phyloP scores from a whole-genome alignment of 306 rosid species.

The Phaseolus lunatus region DNA sequence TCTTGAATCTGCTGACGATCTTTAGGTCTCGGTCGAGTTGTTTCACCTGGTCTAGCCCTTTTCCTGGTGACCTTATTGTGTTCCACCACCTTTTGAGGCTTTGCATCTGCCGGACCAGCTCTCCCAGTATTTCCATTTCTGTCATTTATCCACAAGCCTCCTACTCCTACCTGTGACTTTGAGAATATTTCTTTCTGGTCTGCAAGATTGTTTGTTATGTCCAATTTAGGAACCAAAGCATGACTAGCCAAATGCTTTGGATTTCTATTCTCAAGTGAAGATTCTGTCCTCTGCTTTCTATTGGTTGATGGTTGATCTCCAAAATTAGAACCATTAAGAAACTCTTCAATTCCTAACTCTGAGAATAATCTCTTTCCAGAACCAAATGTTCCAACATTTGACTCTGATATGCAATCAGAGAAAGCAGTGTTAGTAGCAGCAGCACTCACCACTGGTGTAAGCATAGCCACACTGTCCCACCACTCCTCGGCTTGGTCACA shows the following conservation, averaged over 20 bases:
- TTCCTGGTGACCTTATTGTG: conserved; percentile 58
- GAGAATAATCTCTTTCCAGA: conserved; percentile 68
- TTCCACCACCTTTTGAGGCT: conserved; percentile 59
- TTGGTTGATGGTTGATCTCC: conserved; percentile 52
- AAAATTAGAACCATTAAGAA: conserved; percentile 56
- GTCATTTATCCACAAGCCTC: conserved; percentile 67
- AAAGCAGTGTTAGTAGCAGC: conserved; percentile 37
- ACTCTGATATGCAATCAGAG: conserved; percentile 55
- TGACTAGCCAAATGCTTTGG: conserved; percentile 31
- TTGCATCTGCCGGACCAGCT: conserved; percentile 38
- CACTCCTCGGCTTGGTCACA: conserved; percentile 48
- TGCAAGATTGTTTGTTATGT: conserved; percentile 41
- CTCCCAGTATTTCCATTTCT: conserved; percentile 54
- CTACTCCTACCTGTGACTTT: conserved; percentile 50
- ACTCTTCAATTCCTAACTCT: conserved; percentile 69
- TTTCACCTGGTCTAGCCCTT: conserved; percentile 81
- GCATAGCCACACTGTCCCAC: conserved; percentile 50
- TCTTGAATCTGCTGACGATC: conserved; percentile 97
- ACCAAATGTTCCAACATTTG: conserved; percentile 45
- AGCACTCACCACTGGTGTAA: conserved; percentile 48
- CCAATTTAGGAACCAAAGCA: conserved; percentile 40
- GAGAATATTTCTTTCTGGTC: conserved; percentile 57
- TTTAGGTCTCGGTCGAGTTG: conserved; percentile 83
- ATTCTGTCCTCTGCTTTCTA: conserved; percentile 52
- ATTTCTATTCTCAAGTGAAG: conserved; percentile 48